These are phyloP conservation scores for Candida methanosorbosa DNA, from an alignment of 805 yeast genomes.

Conservation along the genomic window DNA sequence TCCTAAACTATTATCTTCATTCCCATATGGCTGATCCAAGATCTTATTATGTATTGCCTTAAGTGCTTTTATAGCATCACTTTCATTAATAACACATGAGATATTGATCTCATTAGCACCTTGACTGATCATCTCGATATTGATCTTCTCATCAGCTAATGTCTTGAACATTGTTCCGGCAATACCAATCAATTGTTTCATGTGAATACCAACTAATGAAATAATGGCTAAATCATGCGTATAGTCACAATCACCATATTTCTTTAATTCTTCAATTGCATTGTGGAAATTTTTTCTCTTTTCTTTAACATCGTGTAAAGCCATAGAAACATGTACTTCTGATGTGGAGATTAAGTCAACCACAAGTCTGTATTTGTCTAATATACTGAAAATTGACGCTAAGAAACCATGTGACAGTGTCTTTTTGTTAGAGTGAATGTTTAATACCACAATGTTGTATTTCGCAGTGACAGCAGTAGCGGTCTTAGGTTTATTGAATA, in stretches of 20 bases:
- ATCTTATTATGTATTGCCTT: conserved; percentile 75
- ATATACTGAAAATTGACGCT: conserved; percentile 79
- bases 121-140: conserved; percentile 96
- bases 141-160: conserved; percentile 82
- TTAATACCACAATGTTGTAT: conserved; percentile 82
- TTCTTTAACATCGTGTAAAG: conserved; percentile 73
- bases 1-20: conserved; percentile 20
- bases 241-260: conserved; percentile 83
- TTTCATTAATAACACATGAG: conserved; percentile 84
- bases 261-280: conserved; percentile 71
- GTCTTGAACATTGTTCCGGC: conserved; percentile 97
- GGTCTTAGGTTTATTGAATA: conserved; percentile 45
- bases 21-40: conserved; percentile 40
- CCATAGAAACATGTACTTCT: conserved; percentile 98
- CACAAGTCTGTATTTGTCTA: conserved; percentile 77
- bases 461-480: conserved; percentile 97
- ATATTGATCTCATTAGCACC: conserved; percentile 98
- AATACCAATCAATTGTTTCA: conserved; percentile 94
- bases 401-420: conserved; percentile 91
- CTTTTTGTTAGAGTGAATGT: conserved; percentile 89
- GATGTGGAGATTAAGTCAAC: conserved; percentile 96
- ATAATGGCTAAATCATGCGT: conserved; percentile 84
- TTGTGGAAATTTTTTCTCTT: conserved; percentile 43
- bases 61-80: conserved; percentile 77
- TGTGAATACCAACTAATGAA: conserved; percentile 91